Conservation (phyloP, 805 yeast species). For the Suhomyces vadensis region DNA sequence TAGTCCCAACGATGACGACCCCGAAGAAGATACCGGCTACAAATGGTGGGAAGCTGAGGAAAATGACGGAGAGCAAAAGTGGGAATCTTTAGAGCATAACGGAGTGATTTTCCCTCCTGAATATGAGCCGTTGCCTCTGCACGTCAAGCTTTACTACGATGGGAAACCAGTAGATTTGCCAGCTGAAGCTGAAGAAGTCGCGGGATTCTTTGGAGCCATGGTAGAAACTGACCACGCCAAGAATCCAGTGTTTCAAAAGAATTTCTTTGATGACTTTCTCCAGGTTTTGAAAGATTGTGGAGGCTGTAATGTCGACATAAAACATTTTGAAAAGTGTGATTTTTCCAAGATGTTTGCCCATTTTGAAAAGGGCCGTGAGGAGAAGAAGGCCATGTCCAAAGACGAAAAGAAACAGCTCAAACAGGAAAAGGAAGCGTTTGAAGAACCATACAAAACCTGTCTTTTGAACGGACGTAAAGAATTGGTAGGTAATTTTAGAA, state of each 20-base stretch:
- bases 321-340: constrained; percentile 69
- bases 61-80: constrained; percentile 71
- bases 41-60: constrained; percentile 81
- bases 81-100: constrained; percentile 83
- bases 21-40: constrained; percentile 20
- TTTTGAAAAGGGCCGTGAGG: constrained; percentile 69
- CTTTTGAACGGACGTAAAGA: constrained; percentile 83
- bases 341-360: constrained; percentile 71
- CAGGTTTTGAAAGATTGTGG: constrained; percentile 69
- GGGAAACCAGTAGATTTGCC: constrained; percentile 77
- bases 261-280: constrained; percentile 79
- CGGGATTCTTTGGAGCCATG: constrained; percentile 91
- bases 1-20: constrained; percentile 13
- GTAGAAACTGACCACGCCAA: constrained; percentile 84
- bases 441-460: constrained; percentile 82
- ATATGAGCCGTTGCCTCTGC: constrained; percentile 80
- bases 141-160: constrained; percentile 73
- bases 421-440: constrained; percentile 69
- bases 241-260: constrained; percentile 81
- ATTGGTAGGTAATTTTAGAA: constrained; percentile 88
- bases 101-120: constrained; percentile 95
- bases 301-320: constrained; percentile 52
- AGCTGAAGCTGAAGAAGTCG: constrained; percentile 88
- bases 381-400: constrained; percentile 64
- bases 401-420: constrained; percentile 77